A percentile compares a stretch with the other conserved stretches of the same genome.
Evolutionary conservation across 345 rosid species (phyloP).

Genomic region (Laguncularia racemosa): DNA sequence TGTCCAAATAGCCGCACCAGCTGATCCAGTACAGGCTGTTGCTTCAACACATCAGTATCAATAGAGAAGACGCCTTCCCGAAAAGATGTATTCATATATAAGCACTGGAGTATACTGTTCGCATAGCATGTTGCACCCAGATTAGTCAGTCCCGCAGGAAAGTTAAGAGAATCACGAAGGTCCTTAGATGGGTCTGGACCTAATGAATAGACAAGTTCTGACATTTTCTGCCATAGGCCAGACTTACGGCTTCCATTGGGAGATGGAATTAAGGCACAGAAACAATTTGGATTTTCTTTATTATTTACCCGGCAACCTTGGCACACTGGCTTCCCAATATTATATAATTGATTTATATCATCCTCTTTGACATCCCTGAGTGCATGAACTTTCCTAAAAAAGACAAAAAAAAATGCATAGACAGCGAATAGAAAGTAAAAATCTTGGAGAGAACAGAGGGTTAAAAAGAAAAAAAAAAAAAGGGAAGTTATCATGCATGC

Average conservation of each 20-base stretch:
- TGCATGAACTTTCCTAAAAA: constrained; percentile 64
- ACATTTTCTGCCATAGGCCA: constrained; percentile 89
- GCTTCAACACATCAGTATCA: constrained; percentile 61
- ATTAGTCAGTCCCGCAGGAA: constrained; percentile 90
- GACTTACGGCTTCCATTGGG: constrained; percentile 73
- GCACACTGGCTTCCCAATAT: constrained; percentile 69
- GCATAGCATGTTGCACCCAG: constrained; percentile 98
- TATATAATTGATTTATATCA: constrained; percentile 63
- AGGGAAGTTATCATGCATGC: no score
- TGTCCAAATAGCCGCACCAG: constrained; percentile 82
- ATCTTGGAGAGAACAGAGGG: no score
- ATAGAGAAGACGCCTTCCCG: constrained; percentile 77
- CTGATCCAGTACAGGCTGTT: constrained; percentile 81
- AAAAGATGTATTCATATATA: constrained; percentile 80
- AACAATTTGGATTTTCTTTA: constrained; percentile 92
- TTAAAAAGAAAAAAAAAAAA: no score
- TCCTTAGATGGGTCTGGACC: constrained; percentile 69
- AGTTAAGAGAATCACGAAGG: constrained; percentile 55
- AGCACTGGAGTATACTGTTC: constrained; percentile 88
- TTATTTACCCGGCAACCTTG: constrained; percentile 92
- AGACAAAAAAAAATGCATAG: neutral
- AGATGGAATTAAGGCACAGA: constrained; percentile 81
- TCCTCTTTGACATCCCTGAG: constrained; percentile 48
- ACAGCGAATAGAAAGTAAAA: no score
- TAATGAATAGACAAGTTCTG: constrained; percentile 51